Percentiles rank a stretch among this genome's conserved stretches.
Evolutionary conservation across 1,284 basidiomycete genomes (phyloP).

Genomic region (Tylopilus sp.): DNA sequence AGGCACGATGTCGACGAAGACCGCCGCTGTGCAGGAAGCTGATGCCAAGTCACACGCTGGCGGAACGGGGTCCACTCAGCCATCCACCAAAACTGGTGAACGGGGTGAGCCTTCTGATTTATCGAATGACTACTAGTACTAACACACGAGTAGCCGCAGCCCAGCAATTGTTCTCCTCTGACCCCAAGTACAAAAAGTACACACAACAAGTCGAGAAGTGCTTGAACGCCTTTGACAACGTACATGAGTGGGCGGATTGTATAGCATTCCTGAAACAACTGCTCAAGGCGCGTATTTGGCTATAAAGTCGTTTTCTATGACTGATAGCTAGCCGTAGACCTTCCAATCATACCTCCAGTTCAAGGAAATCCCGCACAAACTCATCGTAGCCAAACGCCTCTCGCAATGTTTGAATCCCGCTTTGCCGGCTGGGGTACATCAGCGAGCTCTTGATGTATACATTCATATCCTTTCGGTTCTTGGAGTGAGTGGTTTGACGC

Average conservation of each 20-base stretch:
- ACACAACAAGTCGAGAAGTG: constrained; percentile 87
- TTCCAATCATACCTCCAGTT: constrained; percentile 89
- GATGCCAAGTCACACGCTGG: constrained; percentile 15
- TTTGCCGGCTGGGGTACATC: constrained; percentile 93
- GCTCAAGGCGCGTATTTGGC: constrained; percentile 59
- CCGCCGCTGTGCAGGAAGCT: constrained; percentile 16
- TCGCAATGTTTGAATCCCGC: constrained; percentile 97
- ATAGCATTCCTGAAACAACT: constrained; percentile 95
- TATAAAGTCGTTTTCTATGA: background rate
- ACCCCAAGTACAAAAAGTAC: constrained; percentile 97
- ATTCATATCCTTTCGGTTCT: constrained; percentile 85
- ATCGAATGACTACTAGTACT: constrained; percentile 2
- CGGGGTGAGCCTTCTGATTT: constrained; percentile 40
- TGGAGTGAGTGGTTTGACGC: constrained; percentile 55
- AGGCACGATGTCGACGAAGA: constrained; percentile 23
- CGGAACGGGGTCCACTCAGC: constrained; percentile 31
- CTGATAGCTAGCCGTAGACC: constrained; percentile 48
- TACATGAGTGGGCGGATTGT: constrained; percentile 99
- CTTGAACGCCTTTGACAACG: constrained; percentile 89
- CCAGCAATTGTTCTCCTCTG: constrained; percentile 56
- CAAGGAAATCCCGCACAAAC: constrained; percentile 92
- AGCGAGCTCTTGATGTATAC: constrained; percentile 94
- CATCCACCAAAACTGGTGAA: constrained; percentile 40
- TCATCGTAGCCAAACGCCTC: constrained; percentile 91
- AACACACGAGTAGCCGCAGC: constrained; percentile 35